phyloP scores from a whole-genome alignment of 192 early-diverging fungal species.

The Backusella westeae region DNA sequence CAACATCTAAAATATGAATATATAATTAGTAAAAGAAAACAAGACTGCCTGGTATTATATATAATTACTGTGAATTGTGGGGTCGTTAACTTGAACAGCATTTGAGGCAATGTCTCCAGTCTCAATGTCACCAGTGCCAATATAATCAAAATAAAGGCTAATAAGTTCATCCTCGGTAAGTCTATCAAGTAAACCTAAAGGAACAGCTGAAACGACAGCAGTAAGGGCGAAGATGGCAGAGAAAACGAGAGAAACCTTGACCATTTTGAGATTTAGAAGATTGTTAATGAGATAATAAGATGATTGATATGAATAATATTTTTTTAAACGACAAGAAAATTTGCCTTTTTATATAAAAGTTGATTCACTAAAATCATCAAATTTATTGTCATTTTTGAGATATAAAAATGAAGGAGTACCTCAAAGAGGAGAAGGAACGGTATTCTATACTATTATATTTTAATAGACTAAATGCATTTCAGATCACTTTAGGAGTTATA shows the following conservation, averaged over 20 bases:
- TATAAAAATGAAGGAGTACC: neutral
- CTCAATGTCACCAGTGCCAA: neutral
- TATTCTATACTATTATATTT: neutral
- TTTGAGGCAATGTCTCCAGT: no score
- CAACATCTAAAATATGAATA: neutral
- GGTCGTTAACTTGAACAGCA: no score
- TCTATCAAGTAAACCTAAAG: neutral
- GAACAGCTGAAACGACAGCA: neutral
- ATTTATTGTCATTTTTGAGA: neutral
- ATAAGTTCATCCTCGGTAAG: neutral
- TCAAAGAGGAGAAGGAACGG: neutral
- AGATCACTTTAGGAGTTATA: neutral
- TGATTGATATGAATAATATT: neutral
- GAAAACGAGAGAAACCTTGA: neutral
- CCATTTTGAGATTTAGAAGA: constrained; percentile 1
- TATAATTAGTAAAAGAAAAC: neutral
- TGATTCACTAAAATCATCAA: neutral
- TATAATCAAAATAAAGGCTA: neutral
- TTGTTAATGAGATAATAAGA: neutral
- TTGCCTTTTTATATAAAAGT: constrained; percentile 4
- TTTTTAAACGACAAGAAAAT: neutral
- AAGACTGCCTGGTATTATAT: neutral
- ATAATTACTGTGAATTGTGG: neutral
- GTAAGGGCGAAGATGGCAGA: neutral
- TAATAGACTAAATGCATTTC: neutral